Evolutionary conservation across 2,329 filamentous ascomycete species (phyloP).

Genomic region (Penicillium expansum): DNA sequence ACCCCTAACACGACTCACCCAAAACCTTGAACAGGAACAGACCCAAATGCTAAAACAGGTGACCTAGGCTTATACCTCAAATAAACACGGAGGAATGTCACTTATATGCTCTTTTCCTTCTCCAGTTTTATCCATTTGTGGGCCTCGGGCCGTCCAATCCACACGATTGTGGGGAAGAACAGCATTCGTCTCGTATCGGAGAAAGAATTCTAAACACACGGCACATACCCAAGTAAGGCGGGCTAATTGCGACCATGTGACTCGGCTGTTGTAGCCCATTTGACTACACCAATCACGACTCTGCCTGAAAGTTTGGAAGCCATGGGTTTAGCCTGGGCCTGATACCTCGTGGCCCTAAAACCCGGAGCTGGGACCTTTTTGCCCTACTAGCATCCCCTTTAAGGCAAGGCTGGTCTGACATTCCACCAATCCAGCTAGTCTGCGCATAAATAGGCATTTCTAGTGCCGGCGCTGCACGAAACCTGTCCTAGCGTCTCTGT

Average conservation of each 20-base stretch:
- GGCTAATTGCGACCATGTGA: not conserved
- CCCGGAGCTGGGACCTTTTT: not conserved
- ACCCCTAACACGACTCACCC: not conserved
- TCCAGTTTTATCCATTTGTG: slow-evolving; percentile 2
- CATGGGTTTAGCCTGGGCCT: not conserved
- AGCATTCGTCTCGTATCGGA: not conserved
- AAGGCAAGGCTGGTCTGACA: not conserved
- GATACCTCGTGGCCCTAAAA: not conserved
- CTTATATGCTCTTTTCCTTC: not conserved
- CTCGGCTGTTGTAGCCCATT: not conserved
- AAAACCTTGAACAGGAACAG: not conserved
- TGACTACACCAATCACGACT: not conserved
- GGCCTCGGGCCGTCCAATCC: slow-evolving; percentile 8
- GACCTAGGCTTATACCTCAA: not conserved
- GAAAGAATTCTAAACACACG: not conserved
- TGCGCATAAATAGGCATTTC: not conserved
- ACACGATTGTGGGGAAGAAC: slow-evolving; percentile 1
- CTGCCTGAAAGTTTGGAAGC: not conserved
- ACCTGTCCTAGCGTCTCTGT: not conserved
- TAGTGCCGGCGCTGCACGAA: not conserved
- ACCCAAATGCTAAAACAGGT: not conserved
- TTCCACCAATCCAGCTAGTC: not conserved
- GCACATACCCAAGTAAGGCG: not conserved
- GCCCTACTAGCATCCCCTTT: not conserved
- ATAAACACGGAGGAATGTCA: not conserved